Evolutionary conservation across 2,329 filamentous ascomycete genomes (phyloP), one percentile per base, ranked within the genome.

Genomic region (Sporothrix inflata): DNA sequence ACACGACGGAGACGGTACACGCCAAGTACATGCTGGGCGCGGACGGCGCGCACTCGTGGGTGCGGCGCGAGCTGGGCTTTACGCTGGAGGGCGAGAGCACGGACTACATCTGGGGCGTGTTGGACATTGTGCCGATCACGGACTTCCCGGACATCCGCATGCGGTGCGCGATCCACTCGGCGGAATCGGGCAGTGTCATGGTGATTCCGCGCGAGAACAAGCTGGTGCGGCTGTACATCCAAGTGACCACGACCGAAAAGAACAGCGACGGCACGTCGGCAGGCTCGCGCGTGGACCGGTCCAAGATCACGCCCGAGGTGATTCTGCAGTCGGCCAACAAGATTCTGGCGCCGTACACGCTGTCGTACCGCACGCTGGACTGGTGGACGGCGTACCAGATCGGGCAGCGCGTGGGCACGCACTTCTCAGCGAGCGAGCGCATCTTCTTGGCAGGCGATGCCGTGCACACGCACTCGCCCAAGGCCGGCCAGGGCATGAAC

Each of bases 401-500:
- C 61, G 90, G 90, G 0, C 90, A 92, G 77, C 84, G 91, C 6
- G 85, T 91, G 0, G 88, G 86, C 4, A 85, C 83, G 0, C 82
- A 84, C 55, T 91, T 91, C 78, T 86, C 84, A 53, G 83, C 83
- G 7, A 80, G 83, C 14, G 84, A 86, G 30, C 85, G 90, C 4
- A 84, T 94, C 11, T 94, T 94, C 78, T 83, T 93, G 4, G 89
- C 90, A 0, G 91, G 91, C 1, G 91, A 92, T 79, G 90, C 89
- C 1, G 87, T 88, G 0, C 84, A 85, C 75, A 87, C 85, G 0
- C 84, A 86, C 77, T 76, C 8, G 1, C 89, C 89, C 24, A 91
- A 91, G 77, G 89, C 88, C 0, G 89, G 89, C 1, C 90, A 92
- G 77, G 90, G 91, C 14, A 92, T 92, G 90, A 93, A 93, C 75